Evolutionary conservation across 768 basidiomycete genomes (phyloP).

Genomic region (Hericium erinaceus): DNA sequence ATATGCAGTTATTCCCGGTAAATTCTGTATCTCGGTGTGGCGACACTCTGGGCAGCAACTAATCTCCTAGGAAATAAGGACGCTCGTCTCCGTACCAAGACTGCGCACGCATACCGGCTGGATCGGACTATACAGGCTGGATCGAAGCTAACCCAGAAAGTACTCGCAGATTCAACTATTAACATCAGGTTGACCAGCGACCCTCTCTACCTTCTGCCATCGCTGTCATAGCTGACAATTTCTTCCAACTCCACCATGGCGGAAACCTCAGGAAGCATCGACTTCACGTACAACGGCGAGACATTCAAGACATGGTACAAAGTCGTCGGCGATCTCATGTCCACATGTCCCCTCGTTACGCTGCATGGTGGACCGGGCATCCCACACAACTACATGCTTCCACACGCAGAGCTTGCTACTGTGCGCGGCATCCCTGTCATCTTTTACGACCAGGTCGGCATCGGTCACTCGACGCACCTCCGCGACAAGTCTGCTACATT

Average conservation of each 20-base stretch:
- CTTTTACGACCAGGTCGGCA: slow-evolving; percentile 46
- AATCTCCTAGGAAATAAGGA: too few relatives aligned
- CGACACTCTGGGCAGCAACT: too few relatives aligned
- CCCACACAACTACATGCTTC: slow-evolving; percentile 31
- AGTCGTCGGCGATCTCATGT: slow-evolving; percentile 30
- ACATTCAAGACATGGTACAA: slow-evolving; percentile 43
- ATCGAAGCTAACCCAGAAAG: too few relatives aligned
- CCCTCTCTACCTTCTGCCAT: too few relatives aligned
- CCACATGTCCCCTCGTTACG: slow-evolving; percentile 33
- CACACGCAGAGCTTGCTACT: slow-evolving; percentile 29
- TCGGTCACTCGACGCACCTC: slow-evolving; percentile 39
- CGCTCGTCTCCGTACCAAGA: too few relatives aligned
- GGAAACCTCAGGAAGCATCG: background rate
- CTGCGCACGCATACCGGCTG: too few relatives aligned
- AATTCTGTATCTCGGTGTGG: too few relatives aligned
- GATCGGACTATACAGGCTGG: too few relatives aligned
- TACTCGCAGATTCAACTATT: too few relatives aligned
- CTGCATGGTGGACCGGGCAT: slow-evolving; percentile 49
- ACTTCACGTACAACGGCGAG: background rate
- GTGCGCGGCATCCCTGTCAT: slow-evolving; percentile 35
- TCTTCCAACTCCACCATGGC: background rate
- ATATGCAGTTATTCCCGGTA: too few relatives aligned
- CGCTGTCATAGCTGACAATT: too few relatives aligned
- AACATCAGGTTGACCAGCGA: too few relatives aligned
- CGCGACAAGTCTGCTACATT: slow-evolving; percentile 28